phyloP scores from a whole-genome alignment of 352 stramenopile species.

The Phytopythium mirpurense region DNA sequence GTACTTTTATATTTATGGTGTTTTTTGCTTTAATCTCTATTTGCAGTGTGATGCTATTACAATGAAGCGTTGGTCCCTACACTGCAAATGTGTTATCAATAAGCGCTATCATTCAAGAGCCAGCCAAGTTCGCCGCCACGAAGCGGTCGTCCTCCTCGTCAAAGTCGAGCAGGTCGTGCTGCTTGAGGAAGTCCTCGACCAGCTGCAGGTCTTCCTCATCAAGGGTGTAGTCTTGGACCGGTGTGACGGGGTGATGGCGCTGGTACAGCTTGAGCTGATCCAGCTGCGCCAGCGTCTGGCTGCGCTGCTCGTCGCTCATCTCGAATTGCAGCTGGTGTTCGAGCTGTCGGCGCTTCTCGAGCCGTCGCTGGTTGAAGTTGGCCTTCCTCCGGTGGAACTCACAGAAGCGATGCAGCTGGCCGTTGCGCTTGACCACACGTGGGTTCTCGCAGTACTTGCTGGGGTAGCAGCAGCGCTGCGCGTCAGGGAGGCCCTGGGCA shows the following conservation, averaged over 20 bases:
- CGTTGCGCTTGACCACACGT: constrained; percentile 34
- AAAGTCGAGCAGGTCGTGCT: constrained; percentile 15
- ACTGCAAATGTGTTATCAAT: no score
- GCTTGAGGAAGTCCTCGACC: constrained; percentile 19
- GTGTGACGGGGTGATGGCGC: not conserved
- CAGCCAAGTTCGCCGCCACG: constrained; percentile 1
- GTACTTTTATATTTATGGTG: no score
- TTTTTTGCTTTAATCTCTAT: no score
- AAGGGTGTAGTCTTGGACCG: constrained; percentile 9
- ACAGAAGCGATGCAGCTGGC: constrained; percentile 32
- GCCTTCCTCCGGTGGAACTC: constrained; percentile 29
- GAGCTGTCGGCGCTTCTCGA: constrained; percentile 20
- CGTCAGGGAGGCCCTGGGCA: not conserved
- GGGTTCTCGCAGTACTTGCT: constrained; percentile 34
- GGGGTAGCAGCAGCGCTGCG: constrained; percentile 22
- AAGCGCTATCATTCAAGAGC: not conserved
- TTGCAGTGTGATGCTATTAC: no score
- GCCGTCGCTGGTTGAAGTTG: constrained; percentile 35
- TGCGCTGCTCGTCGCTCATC: constrained; percentile 9
- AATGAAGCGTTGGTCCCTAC: no score
- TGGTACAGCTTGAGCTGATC: constrained; percentile 13
- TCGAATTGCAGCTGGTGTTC: constrained; percentile 7
- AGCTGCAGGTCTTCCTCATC: constrained; percentile 13
- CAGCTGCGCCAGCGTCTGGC: constrained; percentile 4
- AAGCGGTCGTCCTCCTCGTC: constrained; percentile 7